Percentiles rank a stretch among this genome's conserved stretches.
These are phyloP conservation scores for Sisymbrium altissimum DNA, from an alignment of 345 rosid species.

Conservation along the genomic window DNA sequence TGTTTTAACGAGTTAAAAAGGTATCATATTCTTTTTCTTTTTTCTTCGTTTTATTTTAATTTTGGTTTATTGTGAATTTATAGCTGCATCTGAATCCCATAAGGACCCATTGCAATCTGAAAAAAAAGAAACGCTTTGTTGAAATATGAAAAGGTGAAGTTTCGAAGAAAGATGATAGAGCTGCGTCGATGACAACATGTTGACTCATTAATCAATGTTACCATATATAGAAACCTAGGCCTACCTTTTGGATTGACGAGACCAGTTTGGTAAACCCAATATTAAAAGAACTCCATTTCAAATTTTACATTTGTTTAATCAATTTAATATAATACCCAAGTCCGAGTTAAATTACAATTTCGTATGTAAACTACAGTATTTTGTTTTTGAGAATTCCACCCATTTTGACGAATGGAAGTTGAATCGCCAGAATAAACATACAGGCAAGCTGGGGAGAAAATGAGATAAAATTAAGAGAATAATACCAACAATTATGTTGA, in stretches of 20 bases:
- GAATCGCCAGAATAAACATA: neutral
- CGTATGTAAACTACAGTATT: neutral
- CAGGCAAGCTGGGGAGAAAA: neutral
- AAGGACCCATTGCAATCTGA: neutral
- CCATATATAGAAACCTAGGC: neutral
- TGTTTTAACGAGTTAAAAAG: neutral
- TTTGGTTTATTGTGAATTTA: neutral
- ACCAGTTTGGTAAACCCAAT: neutral
- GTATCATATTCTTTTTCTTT: neutral
- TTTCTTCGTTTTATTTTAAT: neutral
- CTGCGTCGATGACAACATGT: conserved; percentile 1
- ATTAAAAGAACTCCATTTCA: neutral
- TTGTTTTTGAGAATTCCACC: neutral
- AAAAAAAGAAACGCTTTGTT: neutral
- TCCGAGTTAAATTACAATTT: neutral
- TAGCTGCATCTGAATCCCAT: neutral
- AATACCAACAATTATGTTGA: no score
- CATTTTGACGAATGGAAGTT: neutral
- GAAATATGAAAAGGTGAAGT: neutral
- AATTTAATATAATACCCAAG: neutral
- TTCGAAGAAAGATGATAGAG: neutral
- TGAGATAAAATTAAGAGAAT: no score
- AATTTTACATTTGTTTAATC: neutral
- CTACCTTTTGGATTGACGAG: neutral
- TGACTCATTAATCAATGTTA: neutral